These are phyloP conservation scores for Leccinum boreale DNA, from an alignment of 768 basidiomycete species.

Conservation along the genomic window DNA sequence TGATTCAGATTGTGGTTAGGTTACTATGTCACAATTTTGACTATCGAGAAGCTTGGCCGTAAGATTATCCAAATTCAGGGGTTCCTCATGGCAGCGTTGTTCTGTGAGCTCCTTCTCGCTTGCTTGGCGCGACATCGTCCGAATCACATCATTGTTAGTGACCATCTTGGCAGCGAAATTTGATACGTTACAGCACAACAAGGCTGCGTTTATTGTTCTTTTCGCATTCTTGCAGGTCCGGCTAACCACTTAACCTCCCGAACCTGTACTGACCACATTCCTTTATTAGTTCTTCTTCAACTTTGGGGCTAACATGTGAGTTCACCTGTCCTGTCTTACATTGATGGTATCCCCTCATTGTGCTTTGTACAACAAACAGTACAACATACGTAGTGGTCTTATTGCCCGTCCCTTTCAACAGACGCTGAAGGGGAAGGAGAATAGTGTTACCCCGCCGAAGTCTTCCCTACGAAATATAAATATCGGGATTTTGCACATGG, in stretches of 20 bases:
- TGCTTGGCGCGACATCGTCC: neutral
- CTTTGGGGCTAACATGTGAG: conserved; percentile 70
- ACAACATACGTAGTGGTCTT: conserved; percentile 46
- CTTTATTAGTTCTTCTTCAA: conserved; percentile 68
- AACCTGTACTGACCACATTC: neutral
- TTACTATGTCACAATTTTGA: conserved; percentile 65
- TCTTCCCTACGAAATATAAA: conserved; percentile 68
- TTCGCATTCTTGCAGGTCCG: conserved; percentile 64
- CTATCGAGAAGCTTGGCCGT: conserved; percentile 69
- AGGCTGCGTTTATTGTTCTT: conserved; percentile 62
- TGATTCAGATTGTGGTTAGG: conserved; percentile 34
- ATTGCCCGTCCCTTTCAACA: neutral
- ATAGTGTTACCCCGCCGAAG: conserved; percentile 73
- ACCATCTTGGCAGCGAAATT: conserved; percentile 69
- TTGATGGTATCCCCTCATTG: neutral
- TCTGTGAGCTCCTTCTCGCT: conserved; percentile 40
- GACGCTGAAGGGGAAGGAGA: neutral
- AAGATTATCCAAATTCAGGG: conserved; percentile 76
- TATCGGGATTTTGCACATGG: conserved; percentile 75
- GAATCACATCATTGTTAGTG: conserved; percentile 36
- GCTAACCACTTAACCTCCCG: neutral
- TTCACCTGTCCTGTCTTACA: neutral
- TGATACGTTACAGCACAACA: conserved; percentile 41
- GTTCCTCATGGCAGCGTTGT: conserved; percentile 63
- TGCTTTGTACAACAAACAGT: conserved; percentile 21